Percentiles rank a stretch among this genome's conserved stretches.
These are phyloP conservation scores for Sinapis alba DNA, from an alignment of 441 rosid genomes.

Conservation along the genomic window DNA sequence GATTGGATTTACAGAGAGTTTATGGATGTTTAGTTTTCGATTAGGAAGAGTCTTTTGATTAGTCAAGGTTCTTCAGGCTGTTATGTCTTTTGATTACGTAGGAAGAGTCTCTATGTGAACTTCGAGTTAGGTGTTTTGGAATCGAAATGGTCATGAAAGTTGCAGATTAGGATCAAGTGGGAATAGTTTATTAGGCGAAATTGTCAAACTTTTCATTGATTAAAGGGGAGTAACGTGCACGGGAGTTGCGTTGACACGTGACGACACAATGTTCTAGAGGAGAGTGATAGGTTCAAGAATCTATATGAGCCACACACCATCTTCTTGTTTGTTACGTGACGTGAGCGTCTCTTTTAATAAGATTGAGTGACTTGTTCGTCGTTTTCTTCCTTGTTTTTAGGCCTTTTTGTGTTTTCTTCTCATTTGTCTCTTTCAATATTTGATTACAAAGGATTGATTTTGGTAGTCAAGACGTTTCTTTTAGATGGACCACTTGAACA, in stretches of 20 bases:
- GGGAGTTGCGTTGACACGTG: slow-evolving; percentile 20
- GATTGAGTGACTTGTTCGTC: slow-evolving; percentile 22
- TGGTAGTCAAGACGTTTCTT: slow-evolving; percentile 15
- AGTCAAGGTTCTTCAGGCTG: background rate
- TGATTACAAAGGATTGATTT: slow-evolving; percentile 11
- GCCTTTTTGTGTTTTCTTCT: background rate
- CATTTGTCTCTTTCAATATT: slow-evolving; percentile 26
- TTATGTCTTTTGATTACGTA: background rate
- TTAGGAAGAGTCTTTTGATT: background rate
- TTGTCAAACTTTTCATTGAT: slow-evolving; percentile 7
- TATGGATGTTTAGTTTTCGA: slow-evolving; percentile 11
- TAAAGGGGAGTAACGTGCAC: slow-evolving; percentile 36
- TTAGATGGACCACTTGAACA: slow-evolving; percentile 8
- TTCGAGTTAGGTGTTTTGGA: background rate
- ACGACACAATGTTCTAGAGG: slow-evolving; percentile 26
- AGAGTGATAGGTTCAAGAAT: slow-evolving; percentile 28
- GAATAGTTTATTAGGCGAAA: slow-evolving; percentile 1
- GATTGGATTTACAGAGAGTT: background rate
- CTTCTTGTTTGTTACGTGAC: slow-evolving; percentile 24
- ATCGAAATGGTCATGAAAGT: background rate
- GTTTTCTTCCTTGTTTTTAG: slow-evolving; percentile 8
- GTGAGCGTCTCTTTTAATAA: slow-evolving; percentile 20
- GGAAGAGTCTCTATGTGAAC: background rate
- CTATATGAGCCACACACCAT: slow-evolving; percentile 7
- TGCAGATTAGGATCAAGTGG: background rate